Percentiles rank a stretch among this genome's conserved stretches.
Evolutionary conservation across 2,329 filamentous ascomycete species (phyloP).

Genomic region (Fulvia fulva): DNA sequence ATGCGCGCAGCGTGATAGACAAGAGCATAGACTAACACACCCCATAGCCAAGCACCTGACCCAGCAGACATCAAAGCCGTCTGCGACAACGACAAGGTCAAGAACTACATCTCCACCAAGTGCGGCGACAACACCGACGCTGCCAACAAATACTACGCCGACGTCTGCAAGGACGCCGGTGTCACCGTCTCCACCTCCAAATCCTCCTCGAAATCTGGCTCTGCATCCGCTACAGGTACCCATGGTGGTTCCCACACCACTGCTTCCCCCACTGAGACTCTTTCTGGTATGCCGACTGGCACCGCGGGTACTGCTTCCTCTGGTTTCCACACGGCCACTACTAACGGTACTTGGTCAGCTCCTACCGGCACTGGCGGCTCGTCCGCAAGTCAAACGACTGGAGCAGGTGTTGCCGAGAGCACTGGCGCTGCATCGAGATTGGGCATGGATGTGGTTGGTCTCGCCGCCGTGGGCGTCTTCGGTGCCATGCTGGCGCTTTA

Average conservation of each 20-base stretch:
- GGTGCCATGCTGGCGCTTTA: conserved; percentile 26
- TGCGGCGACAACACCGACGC: conserved; percentile 29
- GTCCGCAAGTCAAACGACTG: conserved; percentile 8
- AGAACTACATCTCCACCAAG: conserved; percentile 26
- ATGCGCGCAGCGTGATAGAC: neutral
- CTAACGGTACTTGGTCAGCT: conserved; percentile 13
- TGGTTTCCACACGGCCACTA: conserved; percentile 4
- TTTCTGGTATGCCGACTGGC: conserved; percentile 2
- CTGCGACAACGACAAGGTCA: conserved; percentile 29
- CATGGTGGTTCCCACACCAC: conserved; percentile 12
- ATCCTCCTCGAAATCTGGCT: conserved; percentile 4
- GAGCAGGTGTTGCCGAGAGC: conserved; percentile 5
- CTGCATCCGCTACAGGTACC: conserved; percentile 12
- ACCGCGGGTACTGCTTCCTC: conserved; percentile 12
- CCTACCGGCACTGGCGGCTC: conserved; percentile 3
- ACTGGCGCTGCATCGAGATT: conserved; percentile 23
- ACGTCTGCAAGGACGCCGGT: conserved; percentile 32
- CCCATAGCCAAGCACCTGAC: conserved; percentile 30
- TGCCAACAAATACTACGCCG: conserved; percentile 31
- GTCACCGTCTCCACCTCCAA: conserved; percentile 23
- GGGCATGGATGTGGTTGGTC: conserved; percentile 24
- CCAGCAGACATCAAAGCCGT: conserved; percentile 32
- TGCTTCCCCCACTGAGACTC: conserved; percentile 9
- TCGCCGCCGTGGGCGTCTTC: conserved; percentile 24
- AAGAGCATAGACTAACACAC: neutral